A percentile compares a stretch with the other conserved stretches of the same genome.
These are phyloP conservation scores for Blepharisma japonicum DNA, from an alignment of 73 alveolate species.

Conservation along the genomic window DNA sequence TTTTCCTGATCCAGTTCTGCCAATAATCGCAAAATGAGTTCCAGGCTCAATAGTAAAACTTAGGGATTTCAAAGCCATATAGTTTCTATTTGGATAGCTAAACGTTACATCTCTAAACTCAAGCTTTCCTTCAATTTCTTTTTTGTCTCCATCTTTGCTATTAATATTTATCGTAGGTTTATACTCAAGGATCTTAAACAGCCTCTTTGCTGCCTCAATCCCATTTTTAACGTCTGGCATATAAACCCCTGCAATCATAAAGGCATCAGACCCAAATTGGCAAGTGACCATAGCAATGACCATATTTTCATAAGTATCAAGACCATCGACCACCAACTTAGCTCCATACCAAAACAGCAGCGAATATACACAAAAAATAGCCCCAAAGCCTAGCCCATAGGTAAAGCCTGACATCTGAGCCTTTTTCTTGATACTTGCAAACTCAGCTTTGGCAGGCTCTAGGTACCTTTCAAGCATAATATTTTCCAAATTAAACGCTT, in stretches of 20 bases:
- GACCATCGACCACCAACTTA: constrained; percentile 34
- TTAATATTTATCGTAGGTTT: not conserved
- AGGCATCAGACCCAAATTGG: not conserved
- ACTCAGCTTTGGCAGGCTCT: constrained; percentile 20
- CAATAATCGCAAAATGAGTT: constrained; percentile 75
- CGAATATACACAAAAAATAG: constrained; percentile 44
- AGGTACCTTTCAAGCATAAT: constrained; percentile 33
- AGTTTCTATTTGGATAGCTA: constrained; percentile 75
- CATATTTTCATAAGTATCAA: constrained; percentile 14
- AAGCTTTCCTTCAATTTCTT: constrained; percentile 65
- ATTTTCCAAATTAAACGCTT: constrained; percentile 51
- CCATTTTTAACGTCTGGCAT: constrained; percentile 39
- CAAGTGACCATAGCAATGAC: constrained; percentile 27
- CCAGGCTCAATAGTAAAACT: constrained; percentile 60
- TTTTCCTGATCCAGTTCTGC: constrained; percentile 89
- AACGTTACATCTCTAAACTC: constrained; percentile 75
- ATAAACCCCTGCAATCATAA: constrained; percentile 6
- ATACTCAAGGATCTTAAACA: constrained; percentile 46
- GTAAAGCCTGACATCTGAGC: constrained; percentile 20
- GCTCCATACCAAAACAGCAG: constrained; percentile 63
- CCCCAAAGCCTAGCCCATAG: constrained; percentile 47
- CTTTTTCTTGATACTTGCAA: not conserved
- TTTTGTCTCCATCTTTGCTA: constrained; percentile 25
- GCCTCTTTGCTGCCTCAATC: constrained; percentile 44
- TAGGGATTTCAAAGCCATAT: constrained; percentile 52